Evolutionary conservation across 2,329 filamentous ascomycete genomes (phyloP), one percentile per base, ranked within the genome.

Genomic region (Curvularia sp.): DNA sequence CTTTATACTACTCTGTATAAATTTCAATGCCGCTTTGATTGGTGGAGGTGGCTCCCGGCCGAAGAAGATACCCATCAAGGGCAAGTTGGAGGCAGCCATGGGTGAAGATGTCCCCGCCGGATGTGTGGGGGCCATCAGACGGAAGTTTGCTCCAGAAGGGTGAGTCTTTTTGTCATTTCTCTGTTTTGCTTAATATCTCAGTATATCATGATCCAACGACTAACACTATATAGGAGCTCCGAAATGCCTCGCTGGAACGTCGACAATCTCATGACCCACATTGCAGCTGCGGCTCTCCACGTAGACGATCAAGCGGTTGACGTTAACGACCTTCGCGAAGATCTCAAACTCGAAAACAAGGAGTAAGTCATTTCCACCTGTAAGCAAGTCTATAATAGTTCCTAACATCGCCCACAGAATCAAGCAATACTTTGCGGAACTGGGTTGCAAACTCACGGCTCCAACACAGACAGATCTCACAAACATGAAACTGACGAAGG

Each of bases 251-350:
- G 90, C 72, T 90, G 87, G 79, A 86, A 92, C 72, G 78, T 84
- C 31, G 89, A 94, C 71, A 82, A 91, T 61, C 78, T 93, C 31
- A 86, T 88, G 69, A 91, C 90, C 15, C 89, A 93, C 76, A 86
- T 90, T 69, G 89, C 88, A 67, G 89, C 85, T 1, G 82, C 93
- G 60, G 86, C 88, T 28, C 84, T 90, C 73, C 86, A 91, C 61
- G 80, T 93, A 18, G 89, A 93, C 69, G 87, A 89, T 71, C 92
- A 87, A 71, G 86, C 88, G 71, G 87, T 91, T 55, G 88, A 93
- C 69, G 88, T 88, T 6, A 84, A 84, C 62, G 84, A 89, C 64
- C 78, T 96, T 63, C 85, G 87, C 53, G 86, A 90, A 61, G 92
- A 95, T 72, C 77, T 95, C 59, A 85, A 85, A 71, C 70, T 93